A percentile compares a stretch with the other conserved stretches of the same genome.
Conservation (phyloP, 148 eudicot species). For the Rhododendron ferrugineum region DNA sequence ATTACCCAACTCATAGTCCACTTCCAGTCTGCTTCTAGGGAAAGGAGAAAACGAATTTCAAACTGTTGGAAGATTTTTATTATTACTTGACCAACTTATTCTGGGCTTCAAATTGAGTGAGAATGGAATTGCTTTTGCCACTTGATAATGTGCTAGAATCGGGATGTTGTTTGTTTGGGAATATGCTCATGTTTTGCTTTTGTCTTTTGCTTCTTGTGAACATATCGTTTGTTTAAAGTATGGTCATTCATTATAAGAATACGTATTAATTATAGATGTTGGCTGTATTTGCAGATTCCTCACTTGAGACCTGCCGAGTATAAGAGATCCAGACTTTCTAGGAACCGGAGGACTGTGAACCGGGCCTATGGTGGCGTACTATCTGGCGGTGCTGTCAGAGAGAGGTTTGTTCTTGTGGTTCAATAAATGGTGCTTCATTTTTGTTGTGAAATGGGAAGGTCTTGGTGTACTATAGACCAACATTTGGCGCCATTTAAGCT, state of each 20-base stretch:
- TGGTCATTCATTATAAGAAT: background rate
- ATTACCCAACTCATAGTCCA: background rate
- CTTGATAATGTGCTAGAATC: background rate
- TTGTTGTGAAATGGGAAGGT: background rate
- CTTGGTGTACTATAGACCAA: background rate
- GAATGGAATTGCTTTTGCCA: background rate
- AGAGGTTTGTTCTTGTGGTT: conserved; percentile 27
- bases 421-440: background rate
- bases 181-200: background rate
- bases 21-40: background rate
- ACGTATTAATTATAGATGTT: background rate
- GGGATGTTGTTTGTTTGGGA: background rate
- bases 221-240: background rate
- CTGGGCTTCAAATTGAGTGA: background rate
- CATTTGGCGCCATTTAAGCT: background rate
- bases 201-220: background rate
- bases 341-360: conserved; percentile 56
- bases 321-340: conserved; percentile 42
- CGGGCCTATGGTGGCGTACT: conserved; percentile 60
- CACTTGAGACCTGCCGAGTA: conserved; percentile 41
- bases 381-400: conserved; percentile 50
- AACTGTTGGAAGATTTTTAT: background rate
- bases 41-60: background rate
- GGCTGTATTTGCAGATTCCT: conserved; percentile 28
- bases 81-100: background rate